Percentiles rank a stretch among this genome's conserved stretches.
These are phyloP conservation scores for Aegilops umbellulata DNA, from an alignment of 176 grass and related monocot species.

Conservation along the genomic window DNA sequence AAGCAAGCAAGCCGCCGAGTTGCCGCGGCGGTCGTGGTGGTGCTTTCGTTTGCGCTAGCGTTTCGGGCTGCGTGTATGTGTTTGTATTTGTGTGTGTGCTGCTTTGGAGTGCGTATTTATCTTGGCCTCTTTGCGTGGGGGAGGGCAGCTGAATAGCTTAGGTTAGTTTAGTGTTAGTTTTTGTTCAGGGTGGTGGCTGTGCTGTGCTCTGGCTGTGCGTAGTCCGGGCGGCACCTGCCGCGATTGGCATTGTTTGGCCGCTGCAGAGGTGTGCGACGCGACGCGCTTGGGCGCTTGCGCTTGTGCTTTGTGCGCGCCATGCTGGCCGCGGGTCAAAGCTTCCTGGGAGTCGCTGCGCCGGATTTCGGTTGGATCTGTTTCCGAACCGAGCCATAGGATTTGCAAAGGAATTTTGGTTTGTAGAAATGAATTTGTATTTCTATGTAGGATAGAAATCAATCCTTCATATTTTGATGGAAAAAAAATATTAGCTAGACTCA, in stretches of 20 bases:
- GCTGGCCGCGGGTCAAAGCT: slow-evolving; percentile 26
- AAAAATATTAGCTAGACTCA: too few species aligned
- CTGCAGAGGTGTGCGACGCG: background rate
- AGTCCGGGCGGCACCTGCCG: slow-evolving; percentile 9
- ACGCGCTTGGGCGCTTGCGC: slow-evolving; percentile 9
- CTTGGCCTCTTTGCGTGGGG: background rate
- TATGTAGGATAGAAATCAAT: too few species aligned
- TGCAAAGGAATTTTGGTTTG: too few species aligned
- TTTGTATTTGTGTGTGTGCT: slow-evolving; percentile 3
- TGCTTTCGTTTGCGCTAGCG: slow-evolving; percentile 3
- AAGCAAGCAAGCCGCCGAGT: background rate
- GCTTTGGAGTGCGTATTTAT: slow-evolving; percentile 56
- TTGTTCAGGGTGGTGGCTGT: background rate
- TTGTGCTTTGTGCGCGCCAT: slow-evolving; percentile 34
- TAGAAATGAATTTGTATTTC: too few species aligned
- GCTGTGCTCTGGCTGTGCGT: background rate
- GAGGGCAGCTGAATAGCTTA: background rate
- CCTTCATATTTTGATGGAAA: too few species aligned
- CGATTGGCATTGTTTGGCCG: slow-evolving; percentile 20
- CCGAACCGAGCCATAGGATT: too few species aligned
- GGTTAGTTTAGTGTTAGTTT: background rate
- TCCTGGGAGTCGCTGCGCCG: background rate
- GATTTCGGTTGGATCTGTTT: slow-evolving; percentile 6
- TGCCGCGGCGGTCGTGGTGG: background rate
- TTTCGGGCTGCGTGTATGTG: slow-evolving; percentile 29